phyloP scores from a whole-genome alignment of 1,139 yeast species.

The Magnusiomyces starmeri region DNA sequence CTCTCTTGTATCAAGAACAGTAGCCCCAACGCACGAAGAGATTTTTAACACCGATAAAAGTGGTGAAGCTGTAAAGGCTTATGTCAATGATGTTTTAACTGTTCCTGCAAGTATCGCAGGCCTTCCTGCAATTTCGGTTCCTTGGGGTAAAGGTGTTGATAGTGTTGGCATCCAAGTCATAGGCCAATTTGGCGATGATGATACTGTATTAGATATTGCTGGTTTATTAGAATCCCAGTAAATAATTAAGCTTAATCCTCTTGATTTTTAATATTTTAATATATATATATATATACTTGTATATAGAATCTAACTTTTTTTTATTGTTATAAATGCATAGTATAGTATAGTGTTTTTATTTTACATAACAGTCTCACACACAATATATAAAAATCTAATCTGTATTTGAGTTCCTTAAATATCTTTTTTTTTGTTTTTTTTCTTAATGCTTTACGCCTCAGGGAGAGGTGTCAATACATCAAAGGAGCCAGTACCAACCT shows the following conservation, averaged over 20 bases:
- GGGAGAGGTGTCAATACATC: slow-evolving; percentile 55
- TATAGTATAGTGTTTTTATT: too few relatives aligned
- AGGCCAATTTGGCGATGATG: slow-evolving; percentile 84
- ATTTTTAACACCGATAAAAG: slow-evolving; percentile 24
- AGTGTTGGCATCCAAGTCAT: slow-evolving; percentile 66
- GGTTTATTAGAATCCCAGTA: slow-evolving; percentile 21
- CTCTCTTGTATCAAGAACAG: slow-evolving; percentile 62
- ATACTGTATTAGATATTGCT: slow-evolving; percentile 45
- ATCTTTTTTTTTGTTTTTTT: background rate
- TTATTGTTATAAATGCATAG: too few relatives aligned
- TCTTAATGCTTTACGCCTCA: background rate
- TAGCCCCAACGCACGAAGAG: slow-evolving; percentile 48
- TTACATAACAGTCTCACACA: too few relatives aligned
- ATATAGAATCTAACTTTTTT: too few relatives aligned
- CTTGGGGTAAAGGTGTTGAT: slow-evolving; percentile 38
- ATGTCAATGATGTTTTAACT: slow-evolving; percentile 75
- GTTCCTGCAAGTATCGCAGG: slow-evolving; percentile 92
- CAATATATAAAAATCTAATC: background rate
- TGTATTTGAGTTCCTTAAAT: background rate
- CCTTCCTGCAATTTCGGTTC: slow-evolving; percentile 74
- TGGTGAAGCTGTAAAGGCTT: slow-evolving; percentile 44
- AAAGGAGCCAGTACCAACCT: slow-evolving; percentile 94
- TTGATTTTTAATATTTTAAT: background rate
- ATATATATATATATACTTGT: background rate
- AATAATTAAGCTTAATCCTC: background rate